These are phyloP conservation scores for Trichoderma lentiforme DNA, from an alignment of 2,329 filamentous ascomycete species.

Conservation along the genomic window DNA sequence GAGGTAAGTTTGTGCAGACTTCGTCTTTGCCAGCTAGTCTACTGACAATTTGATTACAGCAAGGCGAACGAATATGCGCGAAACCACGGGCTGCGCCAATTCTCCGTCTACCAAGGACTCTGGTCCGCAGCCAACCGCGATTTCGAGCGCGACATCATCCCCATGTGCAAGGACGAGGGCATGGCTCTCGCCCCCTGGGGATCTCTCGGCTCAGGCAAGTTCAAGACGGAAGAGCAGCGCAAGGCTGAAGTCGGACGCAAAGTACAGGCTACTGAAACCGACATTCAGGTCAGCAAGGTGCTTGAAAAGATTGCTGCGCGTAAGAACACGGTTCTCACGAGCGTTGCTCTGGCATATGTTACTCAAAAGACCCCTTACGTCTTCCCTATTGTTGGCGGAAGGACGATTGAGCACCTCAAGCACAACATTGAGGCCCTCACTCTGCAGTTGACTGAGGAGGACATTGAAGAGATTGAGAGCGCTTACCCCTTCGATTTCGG, in stretches of 20 bases:
- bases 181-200: constrained; percentile 60
- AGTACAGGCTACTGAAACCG: constrained; percentile 45
- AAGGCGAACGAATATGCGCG: constrained; percentile 68
- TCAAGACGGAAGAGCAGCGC: constrained; percentile 40
- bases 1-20: constrained; percentile 29
- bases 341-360: constrained; percentile 67
- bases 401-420: constrained; percentile 66
- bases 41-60: constrained; percentile 27
- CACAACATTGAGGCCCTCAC: constrained; percentile 66
- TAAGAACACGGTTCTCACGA: constrained; percentile 43
- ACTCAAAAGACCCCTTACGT: constrained; percentile 69
- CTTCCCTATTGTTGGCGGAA: constrained; percentile 69
- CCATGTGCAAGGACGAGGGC: constrained; percentile 41
- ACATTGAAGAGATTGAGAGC: constrained; percentile 64
- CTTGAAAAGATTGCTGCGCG: constrained; percentile 49
- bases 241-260: constrained; percentile 36
- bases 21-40: too few species aligned
- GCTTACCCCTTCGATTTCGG: constrained; percentile 61
- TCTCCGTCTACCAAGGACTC: constrained; percentile 50
- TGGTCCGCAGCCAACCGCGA: constrained; percentile 41
- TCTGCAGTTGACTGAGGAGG: constrained; percentile 55
- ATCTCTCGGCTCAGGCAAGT: constrained; percentile 48
- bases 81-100: constrained; percentile 65
- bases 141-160: constrained; percentile 43
- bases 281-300: constrained; percentile 47